phyloP scores from a whole-genome alignment of 257 asterid genomes.

The Plantago elongata region DNA sequence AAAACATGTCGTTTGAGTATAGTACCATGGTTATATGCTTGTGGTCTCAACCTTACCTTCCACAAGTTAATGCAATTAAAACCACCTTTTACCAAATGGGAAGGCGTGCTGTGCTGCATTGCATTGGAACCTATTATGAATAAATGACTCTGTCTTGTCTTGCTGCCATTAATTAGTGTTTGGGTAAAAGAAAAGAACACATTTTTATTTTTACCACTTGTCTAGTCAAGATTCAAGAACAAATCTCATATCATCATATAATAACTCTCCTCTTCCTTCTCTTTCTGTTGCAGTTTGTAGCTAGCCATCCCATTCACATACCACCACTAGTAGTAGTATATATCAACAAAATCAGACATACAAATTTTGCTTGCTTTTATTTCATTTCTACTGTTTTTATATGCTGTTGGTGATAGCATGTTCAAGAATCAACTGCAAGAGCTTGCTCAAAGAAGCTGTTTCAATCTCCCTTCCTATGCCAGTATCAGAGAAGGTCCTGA shows the following conservation, averaged over 20 bases:
- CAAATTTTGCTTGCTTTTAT: background rate
- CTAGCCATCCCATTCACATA: too few species aligned
- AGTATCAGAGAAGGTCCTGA: constrained; percentile 48
- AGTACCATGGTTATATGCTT: background rate
- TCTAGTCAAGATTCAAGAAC: too few species aligned
- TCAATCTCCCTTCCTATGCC: constrained; percentile 45
- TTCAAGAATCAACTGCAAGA: constrained; percentile 52
- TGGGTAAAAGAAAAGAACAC: background rate
- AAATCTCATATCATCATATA: too few species aligned
- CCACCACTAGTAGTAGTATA: too few species aligned
- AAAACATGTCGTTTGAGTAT: background rate
- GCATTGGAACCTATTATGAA: background rate
- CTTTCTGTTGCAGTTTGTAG: too few species aligned
- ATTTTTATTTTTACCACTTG: too few species aligned
- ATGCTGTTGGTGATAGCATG: constrained; percentile 19
- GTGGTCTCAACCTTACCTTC: constrained; percentile 3
- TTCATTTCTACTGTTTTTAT: background rate
- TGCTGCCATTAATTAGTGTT: constrained; percentile 4
- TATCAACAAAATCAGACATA: too few species aligned
- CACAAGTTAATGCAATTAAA: constrained; percentile 11
- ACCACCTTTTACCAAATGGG: constrained; percentile 15
- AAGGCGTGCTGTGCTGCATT: constrained; percentile 10
- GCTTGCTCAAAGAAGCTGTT: constrained; percentile 46
- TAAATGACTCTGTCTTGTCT: background rate
- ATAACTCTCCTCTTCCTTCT: too few species aligned